These are phyloP conservation scores for Tagetes patula DNA, from an alignment of 129 eudicot genomes.

Conservation along the genomic window DNA sequence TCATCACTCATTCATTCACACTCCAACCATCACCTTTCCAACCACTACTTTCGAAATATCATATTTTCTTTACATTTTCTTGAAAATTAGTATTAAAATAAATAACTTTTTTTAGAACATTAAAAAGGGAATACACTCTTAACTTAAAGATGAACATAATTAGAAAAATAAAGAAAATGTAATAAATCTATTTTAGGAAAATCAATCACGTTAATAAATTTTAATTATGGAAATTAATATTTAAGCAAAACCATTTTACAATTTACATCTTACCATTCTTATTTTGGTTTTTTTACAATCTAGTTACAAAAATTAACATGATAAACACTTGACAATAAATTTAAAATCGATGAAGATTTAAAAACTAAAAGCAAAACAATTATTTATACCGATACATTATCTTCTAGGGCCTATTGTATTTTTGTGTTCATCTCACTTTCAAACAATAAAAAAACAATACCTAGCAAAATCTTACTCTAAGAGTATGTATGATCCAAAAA, in stretches of 20 bases:
- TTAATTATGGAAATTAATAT: neutral
- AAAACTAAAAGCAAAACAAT: no score
- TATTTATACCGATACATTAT: no score
- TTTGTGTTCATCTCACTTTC: no score
- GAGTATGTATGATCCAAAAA: no score
- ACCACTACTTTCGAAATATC: conserved; percentile 25
- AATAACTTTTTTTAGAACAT: neutral
- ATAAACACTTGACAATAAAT: neutral
- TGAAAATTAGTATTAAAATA: neutral
- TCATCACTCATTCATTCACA: neutral
- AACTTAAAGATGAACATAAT: no score
- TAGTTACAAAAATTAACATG: neutral
- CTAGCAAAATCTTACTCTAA: no score
- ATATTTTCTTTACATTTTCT: neutral
- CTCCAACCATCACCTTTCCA: conserved; percentile 36
- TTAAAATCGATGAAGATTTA: neutral
- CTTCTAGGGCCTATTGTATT: no score
- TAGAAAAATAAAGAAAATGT: no score
- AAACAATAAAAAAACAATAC: no score
- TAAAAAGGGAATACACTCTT: neutral
- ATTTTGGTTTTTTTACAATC: neutral
- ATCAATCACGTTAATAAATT: neutral
- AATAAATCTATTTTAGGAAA: neutral
- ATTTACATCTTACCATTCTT: neutral
- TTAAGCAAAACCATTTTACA: neutral